Percentiles rank a stretch among this genome's conserved stretches.
Conservation (phyloP, 2,329 filamentous ascomycete species). For the Eutypa lata region DNA sequence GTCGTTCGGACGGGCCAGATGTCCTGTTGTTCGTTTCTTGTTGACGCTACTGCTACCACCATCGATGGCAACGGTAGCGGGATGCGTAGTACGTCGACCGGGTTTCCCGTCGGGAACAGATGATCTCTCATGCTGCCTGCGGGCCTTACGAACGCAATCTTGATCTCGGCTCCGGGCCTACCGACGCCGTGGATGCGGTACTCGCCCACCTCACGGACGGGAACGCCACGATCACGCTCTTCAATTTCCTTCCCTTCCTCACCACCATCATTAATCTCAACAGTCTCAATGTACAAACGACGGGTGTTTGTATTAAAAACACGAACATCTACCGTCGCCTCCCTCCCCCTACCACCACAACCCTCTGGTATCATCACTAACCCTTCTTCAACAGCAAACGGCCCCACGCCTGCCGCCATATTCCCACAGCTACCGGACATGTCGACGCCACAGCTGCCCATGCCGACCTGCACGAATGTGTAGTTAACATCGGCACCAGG, state of each 20-base stretch:
- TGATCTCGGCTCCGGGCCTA: constrained; percentile 50
- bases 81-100: constrained; percentile 41
- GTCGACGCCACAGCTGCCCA: constrained; percentile 53
- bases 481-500: constrained; percentile 56
- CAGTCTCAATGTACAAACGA: constrained; percentile 52
- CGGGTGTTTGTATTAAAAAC: constrained; percentile 63
- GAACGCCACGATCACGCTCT: too few relatives aligned
- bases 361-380: constrained; percentile 31
- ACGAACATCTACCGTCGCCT: constrained; percentile 29
- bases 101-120: constrained; percentile 55
- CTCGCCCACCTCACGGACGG: constrained; percentile 44
- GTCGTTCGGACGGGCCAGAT: constrained; percentile 29
- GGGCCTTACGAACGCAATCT: constrained; percentile 56
- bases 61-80: constrained; percentile 16
- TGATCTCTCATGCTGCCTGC: constrained; percentile 59
- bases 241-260: too few relatives aligned
- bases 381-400: constrained; percentile 55
- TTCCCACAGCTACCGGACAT: constrained; percentile 62
- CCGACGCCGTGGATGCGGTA: constrained; percentile 59
- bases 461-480: constrained; percentile 60
- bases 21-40: background rate
- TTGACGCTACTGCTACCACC: background rate
- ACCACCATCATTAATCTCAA: constrained; percentile 46
- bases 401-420: constrained; percentile 58
- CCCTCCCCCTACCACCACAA: too few relatives aligned